phyloP scores from a whole-genome alignment of 2,329 filamentous ascomycete genomes.

The Colletotrichum graminicola region DNA sequence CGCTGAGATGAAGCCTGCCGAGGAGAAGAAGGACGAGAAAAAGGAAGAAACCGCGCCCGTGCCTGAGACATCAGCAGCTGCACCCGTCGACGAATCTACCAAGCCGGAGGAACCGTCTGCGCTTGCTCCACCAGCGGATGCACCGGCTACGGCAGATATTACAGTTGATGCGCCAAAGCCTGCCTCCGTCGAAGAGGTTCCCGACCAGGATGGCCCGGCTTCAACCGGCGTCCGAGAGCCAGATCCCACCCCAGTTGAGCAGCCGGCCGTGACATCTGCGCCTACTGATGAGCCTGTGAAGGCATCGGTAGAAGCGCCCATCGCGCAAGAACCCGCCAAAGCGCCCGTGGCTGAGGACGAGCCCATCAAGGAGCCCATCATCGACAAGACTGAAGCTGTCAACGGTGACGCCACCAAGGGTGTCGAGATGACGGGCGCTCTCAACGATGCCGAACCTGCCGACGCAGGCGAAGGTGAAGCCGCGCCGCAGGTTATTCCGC shows the following conservation, averaged over 20 bases:
- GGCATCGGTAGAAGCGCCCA: constrained; percentile 43
- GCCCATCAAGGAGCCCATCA: constrained; percentile 49
- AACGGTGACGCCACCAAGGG: constrained; percentile 43
- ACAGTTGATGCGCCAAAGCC: constrained; percentile 52
- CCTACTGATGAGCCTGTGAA: constrained; percentile 20
- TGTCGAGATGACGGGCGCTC: constrained; percentile 43
- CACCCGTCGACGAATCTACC: constrained; percentile 41
- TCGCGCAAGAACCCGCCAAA: constrained; percentile 45
- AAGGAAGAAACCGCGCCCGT: constrained; percentile 22
- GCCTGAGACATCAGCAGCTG: constrained; percentile 20
- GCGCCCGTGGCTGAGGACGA: constrained; percentile 46
- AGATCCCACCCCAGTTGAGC: constrained; percentile 42
- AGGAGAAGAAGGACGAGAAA: constrained; percentile 37
- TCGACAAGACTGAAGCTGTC: constrained; percentile 44
- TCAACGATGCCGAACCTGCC: constrained; percentile 42
- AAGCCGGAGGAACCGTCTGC: constrained; percentile 45
- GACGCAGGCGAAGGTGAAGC: constrained; percentile 35
- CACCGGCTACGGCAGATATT: constrained; percentile 46
- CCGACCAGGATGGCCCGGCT: constrained; percentile 41
- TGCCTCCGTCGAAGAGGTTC: constrained; percentile 34
- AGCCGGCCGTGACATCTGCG: constrained; percentile 26
- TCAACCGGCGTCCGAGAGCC: constrained; percentile 46
- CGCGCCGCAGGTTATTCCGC: constrained; percentile 33
- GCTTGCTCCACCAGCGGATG: constrained; percentile 40
- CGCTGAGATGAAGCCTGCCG: constrained; percentile 23